Conservation (phyloP, 371 early-diverging fungal genomes). For the Saksenaea oblongispora region DNA sequence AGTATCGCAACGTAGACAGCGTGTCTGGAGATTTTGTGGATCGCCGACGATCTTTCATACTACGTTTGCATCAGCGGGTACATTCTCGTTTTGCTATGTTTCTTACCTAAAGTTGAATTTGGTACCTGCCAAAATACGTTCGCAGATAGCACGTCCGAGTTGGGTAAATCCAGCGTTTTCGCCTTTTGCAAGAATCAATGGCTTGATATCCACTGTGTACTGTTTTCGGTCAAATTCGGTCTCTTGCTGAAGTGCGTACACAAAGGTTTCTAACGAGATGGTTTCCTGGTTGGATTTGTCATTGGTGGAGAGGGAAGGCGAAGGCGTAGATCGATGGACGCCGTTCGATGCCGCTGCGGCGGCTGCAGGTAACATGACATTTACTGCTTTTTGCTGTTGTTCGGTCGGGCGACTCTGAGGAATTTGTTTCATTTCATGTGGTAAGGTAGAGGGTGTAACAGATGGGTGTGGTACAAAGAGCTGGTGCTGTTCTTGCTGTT, state of each 20-base stretch:
- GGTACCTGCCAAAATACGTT: constrained; percentile 44
- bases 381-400: neutral
- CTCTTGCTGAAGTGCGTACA: constrained; percentile 34
- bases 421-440: constrained; percentile 9
- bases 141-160: constrained; percentile 48
- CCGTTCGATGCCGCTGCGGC: neutral
- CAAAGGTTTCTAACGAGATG: constrained; percentile 35
- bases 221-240: constrained; percentile 44
- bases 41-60: constrained; percentile 51
- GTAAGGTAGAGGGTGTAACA: neutral
- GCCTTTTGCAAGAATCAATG: constrained; percentile 27
- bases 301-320: constrained; percentile 2
- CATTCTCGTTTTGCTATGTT: neutral
- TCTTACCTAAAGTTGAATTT: constrained; percentile 52
- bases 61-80: constrained; percentile 10
- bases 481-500: constrained; percentile 10
- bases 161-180: constrained; percentile 45
- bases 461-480: constrained; percentile 2
- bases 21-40: constrained; percentile 50
- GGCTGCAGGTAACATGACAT: neutral
- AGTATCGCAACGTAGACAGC: constrained; percentile 46
- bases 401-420: neutral
- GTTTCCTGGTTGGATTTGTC: constrained; percentile 8
- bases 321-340: neutral
- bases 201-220: constrained; percentile 39